Percentiles rank a stretch among this genome's conserved stretches.
Conservation (phyloP, 2,329 filamentous ascomycete species). For the Clonostachys solani region DNA sequence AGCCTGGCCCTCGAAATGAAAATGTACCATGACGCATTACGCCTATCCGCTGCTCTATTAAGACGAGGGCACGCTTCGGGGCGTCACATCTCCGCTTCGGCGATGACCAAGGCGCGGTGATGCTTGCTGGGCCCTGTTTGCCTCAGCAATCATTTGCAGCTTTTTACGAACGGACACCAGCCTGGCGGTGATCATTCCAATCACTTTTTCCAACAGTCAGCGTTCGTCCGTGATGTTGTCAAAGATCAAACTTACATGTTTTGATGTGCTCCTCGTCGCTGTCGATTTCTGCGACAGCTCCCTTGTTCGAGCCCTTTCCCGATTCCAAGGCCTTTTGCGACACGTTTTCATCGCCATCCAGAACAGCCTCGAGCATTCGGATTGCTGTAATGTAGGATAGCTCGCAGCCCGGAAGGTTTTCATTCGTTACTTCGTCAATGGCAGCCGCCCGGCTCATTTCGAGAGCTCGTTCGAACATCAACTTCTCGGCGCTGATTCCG, state of each 20-base stretch:
- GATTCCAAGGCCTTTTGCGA: slow-evolving; percentile 22
- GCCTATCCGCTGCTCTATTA: slow-evolving; percentile 5
- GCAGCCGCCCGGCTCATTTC: slow-evolving; percentile 96
- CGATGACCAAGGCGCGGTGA: slow-evolving; percentile 37
- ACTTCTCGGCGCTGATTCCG: slow-evolving; percentile 88
- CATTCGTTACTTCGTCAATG: slow-evolving; percentile 91
- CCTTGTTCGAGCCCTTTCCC: slow-evolving; percentile 17
- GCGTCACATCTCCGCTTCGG: slow-evolving; percentile 51
- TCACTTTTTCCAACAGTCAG: slow-evolving; percentile 37
- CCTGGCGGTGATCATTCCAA: slow-evolving; percentile 57
- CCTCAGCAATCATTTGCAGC: slow-evolving; percentile 55
- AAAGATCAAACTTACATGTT: slow-evolving; percentile 54
- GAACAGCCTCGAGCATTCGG: slow-evolving; percentile 88
- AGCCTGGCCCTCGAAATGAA: no score
- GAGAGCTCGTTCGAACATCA: slow-evolving; percentile 96
- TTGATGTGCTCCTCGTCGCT: slow-evolving; percentile 69
- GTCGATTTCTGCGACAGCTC: slow-evolving; percentile 45
- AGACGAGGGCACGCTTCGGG: slow-evolving; percentile 45
- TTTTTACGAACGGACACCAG: slow-evolving; percentile 55
- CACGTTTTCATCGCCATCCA: slow-evolving; percentile 73
- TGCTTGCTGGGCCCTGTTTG: slow-evolving; percentile 42
- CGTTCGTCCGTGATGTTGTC: neutral
- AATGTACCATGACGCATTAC: no score
- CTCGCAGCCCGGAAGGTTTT: slow-evolving; percentile 83
- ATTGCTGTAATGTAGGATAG: slow-evolving; percentile 92